These are phyloP conservation scores for Platismatia glauca DNA, from an alignment of 495 filamentous ascomycete species.

Conservation along the genomic window DNA sequence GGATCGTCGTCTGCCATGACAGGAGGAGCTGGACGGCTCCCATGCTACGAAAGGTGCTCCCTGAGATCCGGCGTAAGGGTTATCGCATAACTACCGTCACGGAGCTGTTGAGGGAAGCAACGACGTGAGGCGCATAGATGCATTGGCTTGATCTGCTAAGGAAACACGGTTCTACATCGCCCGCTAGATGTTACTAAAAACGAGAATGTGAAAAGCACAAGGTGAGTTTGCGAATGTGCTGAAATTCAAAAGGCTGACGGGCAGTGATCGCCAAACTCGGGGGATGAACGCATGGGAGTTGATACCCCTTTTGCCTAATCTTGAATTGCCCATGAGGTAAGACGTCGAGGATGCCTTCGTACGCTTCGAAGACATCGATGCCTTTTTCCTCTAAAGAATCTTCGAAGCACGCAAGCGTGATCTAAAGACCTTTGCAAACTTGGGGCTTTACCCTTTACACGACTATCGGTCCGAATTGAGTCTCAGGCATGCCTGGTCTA, in stretches of 20 bases:
- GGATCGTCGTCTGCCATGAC: constrained; percentile 77
- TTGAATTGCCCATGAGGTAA: not conserved
- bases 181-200: not conserved
- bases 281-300: not conserved
- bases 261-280: not conserved
- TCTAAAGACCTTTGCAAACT: not conserved
- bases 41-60: constrained; percentile 63
- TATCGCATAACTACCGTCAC: constrained; percentile 63
- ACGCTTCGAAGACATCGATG: not conserved
- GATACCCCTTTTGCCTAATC: not conserved
- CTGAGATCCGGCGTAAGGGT: constrained; percentile 55
- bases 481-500: not conserved
- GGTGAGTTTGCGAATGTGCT: not conserved
- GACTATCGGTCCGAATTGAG: not conserved
- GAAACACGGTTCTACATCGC: not conserved
- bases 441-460: not conserved
- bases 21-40: constrained; percentile 66
- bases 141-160: not conserved
- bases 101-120: constrained; percentile 42
- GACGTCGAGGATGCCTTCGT: not conserved
- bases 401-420: not conserved
- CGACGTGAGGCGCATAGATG: not conserved
- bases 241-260: not conserved
- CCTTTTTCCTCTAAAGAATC: not conserved
- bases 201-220: not conserved